A percentile compares a stretch with the other conserved stretches of the same genome.
Conservation (phyloP, 2,329 filamentous ascomycete genomes). For the Stachybotrys chlorohalonatus region DNA sequence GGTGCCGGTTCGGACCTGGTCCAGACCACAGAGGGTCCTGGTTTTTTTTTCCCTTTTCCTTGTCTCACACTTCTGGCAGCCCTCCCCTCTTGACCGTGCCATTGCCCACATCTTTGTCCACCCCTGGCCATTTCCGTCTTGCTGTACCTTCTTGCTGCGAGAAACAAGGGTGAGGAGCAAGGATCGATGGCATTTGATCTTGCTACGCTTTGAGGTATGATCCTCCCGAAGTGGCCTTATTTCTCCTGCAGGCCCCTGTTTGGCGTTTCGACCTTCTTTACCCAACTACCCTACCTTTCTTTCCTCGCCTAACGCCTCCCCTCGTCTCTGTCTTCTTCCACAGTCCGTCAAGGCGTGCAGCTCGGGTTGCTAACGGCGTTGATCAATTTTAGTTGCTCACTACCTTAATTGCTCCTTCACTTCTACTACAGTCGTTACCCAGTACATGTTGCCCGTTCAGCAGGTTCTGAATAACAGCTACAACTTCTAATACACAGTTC, state of each 20-base stretch:
- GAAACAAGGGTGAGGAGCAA: neutral
- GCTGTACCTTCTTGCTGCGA: neutral
- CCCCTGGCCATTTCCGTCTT: neutral
- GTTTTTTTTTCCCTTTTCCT: neutral
- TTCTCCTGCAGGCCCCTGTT: neutral
- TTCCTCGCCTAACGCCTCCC: neutral
- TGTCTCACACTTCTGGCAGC: neutral
- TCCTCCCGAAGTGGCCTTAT: neutral
- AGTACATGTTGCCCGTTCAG: slow-evolving; percentile 31
- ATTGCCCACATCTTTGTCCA: neutral
- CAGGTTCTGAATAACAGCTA: slow-evolving; percentile 40
- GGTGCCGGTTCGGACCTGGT: neutral
- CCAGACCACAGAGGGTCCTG: neutral
- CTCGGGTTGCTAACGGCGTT: neutral
- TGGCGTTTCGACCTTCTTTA: neutral
- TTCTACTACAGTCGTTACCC: slow-evolving; percentile 19
- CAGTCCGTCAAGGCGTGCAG: neutral
- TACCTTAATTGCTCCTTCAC: slow-evolving; percentile 14
- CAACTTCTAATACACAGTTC: neutral
- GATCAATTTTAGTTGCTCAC: slow-evolving; percentile 3
- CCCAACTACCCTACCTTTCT: neutral
- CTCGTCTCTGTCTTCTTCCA: neutral
- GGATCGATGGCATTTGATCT: neutral
- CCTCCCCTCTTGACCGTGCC: neutral
- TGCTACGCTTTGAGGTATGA: neutral